Evolutionary conservation across 2,329 filamentous ascomycete genomes (phyloP).

Genomic region (Albophoma yamanashiensis): DNA sequence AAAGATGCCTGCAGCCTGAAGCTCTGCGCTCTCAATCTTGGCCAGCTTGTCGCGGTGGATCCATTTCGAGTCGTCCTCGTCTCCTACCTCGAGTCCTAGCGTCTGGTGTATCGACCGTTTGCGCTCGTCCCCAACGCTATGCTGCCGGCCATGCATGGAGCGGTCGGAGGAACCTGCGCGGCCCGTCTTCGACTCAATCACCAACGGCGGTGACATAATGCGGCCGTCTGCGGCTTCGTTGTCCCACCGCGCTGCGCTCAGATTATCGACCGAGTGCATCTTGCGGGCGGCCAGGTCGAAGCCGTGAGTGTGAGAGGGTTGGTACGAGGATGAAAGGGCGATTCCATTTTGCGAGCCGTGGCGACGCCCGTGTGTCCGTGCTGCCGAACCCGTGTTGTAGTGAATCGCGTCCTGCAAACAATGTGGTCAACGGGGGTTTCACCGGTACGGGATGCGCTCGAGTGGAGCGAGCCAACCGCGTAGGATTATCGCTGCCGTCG

Average conservation of each 20-base stretch:
- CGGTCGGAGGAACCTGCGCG: constrained; percentile 6
- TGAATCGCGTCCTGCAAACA: constrained; percentile 4
- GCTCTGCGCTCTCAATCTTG: constrained; percentile 68
- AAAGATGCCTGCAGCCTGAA: constrained; percentile 66
- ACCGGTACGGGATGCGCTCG: neutral
- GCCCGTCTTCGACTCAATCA: constrained; percentile 13
- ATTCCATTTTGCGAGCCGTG: constrained; percentile 14
- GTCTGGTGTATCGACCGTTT: constrained; percentile 14
- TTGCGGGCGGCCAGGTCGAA: constrained; percentile 20
- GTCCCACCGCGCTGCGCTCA: constrained; percentile 13
- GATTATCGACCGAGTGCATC: constrained; percentile 24
- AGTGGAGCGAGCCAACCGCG: neutral
- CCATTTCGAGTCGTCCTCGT: constrained; percentile 61
- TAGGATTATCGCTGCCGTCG: neutral
- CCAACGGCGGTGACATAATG: constrained; percentile 10
- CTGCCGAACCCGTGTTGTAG: constrained; percentile 3
- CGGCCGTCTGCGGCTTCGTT: constrained; percentile 12
- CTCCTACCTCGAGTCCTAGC: constrained; percentile 14
- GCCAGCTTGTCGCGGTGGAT: constrained; percentile 79
- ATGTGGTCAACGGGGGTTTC: neutral
- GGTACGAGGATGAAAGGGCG: constrained; percentile 10
- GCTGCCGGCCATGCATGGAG: constrained; percentile 7
- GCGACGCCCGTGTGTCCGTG: constrained; percentile 8
- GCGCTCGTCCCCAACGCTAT: constrained; percentile 12
- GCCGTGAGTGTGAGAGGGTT: constrained; percentile 6